Evolutionary conservation across 106 monocot species (phyloP).

Genomic region (Gastrodia elata): DNA sequence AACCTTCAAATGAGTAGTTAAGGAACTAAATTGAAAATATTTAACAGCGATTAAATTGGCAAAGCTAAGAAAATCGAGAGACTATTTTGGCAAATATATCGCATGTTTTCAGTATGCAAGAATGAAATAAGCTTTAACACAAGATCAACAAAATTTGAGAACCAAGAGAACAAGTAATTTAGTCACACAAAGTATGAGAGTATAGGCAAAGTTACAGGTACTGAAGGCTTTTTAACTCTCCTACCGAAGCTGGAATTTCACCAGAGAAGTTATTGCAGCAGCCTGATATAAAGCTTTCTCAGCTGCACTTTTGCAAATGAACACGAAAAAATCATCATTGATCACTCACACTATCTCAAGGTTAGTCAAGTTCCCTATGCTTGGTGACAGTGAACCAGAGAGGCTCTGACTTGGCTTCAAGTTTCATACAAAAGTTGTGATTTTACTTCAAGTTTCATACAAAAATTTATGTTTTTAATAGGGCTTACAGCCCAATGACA

Average conservation of each 20-base stretch:
- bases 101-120: no score
- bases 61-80: no score
- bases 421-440: no score
- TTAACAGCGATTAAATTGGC: no score
- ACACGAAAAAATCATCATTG: neutral
- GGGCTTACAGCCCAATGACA: conserved; percentile 34
- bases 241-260: conserved; percentile 17
- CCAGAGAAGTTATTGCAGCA: conserved; percentile 23
- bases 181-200: neutral
- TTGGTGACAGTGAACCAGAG: conserved; percentile 41
- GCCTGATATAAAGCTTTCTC: conserved; percentile 5
- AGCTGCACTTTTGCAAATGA: neutral
- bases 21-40: no score
- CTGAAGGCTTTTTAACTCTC: conserved; percentile 18
- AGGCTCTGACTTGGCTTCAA: conserved; percentile 42
- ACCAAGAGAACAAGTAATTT: neutral
- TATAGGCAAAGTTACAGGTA: conserved; percentile 32
- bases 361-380: conserved; percentile 47
- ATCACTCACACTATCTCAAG: conserved; percentile 32
- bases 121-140: no score
- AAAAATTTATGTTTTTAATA: neutral
- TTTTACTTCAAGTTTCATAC: no score
- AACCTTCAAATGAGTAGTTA: no score
- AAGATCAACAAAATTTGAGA: no score
- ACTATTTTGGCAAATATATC: no score